Evolutionary conservation across 1,139 yeast species (phyloP), one percentile per base, ranked within the genome.

Genomic region (Oligophagozyma castellii): DNA sequence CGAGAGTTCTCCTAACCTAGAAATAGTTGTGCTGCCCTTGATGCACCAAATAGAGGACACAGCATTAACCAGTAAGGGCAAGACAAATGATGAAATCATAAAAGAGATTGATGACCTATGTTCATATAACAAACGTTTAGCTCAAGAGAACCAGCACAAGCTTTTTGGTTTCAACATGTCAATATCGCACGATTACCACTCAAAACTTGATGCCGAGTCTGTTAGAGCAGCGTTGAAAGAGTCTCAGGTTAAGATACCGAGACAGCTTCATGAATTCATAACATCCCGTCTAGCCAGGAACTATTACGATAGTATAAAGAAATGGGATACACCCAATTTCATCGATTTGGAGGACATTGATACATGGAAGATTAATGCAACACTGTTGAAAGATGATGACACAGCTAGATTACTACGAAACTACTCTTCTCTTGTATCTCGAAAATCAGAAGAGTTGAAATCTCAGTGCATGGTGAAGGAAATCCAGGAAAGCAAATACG

Each of bases 11-110:
- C 47, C 59, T 0, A 41, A 40, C 4, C 23, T 57, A n/a, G 39
- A 41, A 24, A 45, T 53, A 5, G 34, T 55, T 15, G 57, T 44
- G 1, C 33, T 46, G 7, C 52, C 50, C 11, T 31, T 56, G 44
- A 40, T 24, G 29, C 32, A 36, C 24, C 40, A 31, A 4, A 33
- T 10, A 36, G 29, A 12, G 31, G 20, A 18, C 7, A 10, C 7
- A 18, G 8, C 10, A 18, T 18, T 18, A 18, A 24, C 28, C 23
- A 30, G 23, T 8, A 35, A 30, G 16, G 35, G 16, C 29, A 36
- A 37, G 23, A 19, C 10, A 18, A 18, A 7, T 7, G 10, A 18
- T 6, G 33, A 35, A 8, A 22, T 29, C 13, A 30, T 28, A 7
- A 23, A 31, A 12, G 31, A 23, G 15, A 16, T 12, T n/a, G 32